Conservation (phyloP, 2,329 filamentous ascomycete species). For the Colletotrichum sublineola region DNA sequence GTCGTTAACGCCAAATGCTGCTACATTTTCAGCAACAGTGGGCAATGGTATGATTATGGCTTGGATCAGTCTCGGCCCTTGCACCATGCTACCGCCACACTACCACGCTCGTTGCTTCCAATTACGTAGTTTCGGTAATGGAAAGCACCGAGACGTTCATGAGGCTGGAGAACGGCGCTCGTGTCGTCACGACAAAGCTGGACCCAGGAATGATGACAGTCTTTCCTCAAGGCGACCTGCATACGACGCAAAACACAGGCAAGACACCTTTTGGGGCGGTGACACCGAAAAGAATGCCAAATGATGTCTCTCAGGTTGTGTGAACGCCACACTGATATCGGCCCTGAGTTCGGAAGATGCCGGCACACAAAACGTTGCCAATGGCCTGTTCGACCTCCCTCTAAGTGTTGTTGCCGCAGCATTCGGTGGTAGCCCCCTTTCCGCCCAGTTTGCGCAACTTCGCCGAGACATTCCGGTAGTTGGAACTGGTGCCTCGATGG, state of each 20-base stretch:
- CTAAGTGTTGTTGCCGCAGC: conserved; percentile 57
- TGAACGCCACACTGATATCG: conserved; percentile 62
- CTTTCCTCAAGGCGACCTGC: conserved; percentile 62
- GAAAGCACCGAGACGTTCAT: conserved; percentile 66
- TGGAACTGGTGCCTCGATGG: conserved; percentile 42
- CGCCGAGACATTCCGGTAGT: conserved; percentile 41
- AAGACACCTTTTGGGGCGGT: conserved; percentile 37
- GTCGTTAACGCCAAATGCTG: conserved; percentile 66
- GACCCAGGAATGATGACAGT: conserved; percentile 62
- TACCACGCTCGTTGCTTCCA: conserved; percentile 62
- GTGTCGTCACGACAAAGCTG: conserved; percentile 56
- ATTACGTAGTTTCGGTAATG: conserved; percentile 60
- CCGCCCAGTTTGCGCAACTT: conserved; percentile 45
- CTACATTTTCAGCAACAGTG: conserved; percentile 62
- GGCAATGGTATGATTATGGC: conserved; percentile 62
- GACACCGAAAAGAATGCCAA: not conserved
- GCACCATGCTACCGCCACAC: conserved; percentile 65
- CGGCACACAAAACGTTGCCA: conserved; percentile 63
- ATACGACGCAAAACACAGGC: conserved; percentile 65
- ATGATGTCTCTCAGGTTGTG: conserved; percentile 54
- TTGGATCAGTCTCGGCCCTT: conserved; percentile 62
- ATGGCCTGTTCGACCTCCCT: conserved; percentile 57
- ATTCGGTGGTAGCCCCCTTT: conserved; percentile 50
- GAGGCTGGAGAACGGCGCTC: conserved; percentile 64
- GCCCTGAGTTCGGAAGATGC: conserved; percentile 63